Percentiles rank a stretch among this genome's conserved stretches.
phyloP scores from a whole-genome alignment of 805 yeast species.

The Candida maris region DNA sequence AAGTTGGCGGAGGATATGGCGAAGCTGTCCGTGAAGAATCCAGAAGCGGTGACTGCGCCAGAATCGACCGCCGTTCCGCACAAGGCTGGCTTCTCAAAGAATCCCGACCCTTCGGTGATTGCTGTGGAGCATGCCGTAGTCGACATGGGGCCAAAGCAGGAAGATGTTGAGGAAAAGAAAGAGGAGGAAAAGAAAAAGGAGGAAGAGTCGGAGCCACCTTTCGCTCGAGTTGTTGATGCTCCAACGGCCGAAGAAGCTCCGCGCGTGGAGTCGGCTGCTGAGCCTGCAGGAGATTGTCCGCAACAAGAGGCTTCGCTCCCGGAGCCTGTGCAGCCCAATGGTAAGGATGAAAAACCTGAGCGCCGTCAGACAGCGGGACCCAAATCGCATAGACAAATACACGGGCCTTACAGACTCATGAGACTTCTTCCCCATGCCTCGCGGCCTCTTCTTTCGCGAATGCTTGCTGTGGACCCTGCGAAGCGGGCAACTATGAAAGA shows the following conservation, averaged over 20 bases:
- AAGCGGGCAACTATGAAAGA: conserved; percentile 66
- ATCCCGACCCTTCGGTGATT: conserved; percentile 27
- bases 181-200: too few species aligned
- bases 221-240: background rate
- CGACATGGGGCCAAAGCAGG: background rate
- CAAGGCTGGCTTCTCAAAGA: conserved; percentile 34
- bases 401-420: conserved; percentile 81
- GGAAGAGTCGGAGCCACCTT: background rate
- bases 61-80: conserved; percentile 22
- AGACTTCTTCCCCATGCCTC: conserved; percentile 80
- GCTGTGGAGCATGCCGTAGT: conserved; percentile 18
- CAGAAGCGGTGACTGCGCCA: conserved; percentile 1
- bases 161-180: background rate
- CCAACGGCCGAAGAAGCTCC: background rate
- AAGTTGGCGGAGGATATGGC: conserved; percentile 9
- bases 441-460: conserved; percentile 66
- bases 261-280: background rate
- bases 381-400: conserved; percentile 54
- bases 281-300: background rate
- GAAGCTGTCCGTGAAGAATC: conserved; percentile 6
- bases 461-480: conserved; percentile 58
- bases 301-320: background rate
- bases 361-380: conserved; percentile 29
- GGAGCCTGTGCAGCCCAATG: background rate
- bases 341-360: conserved; percentile 28